These are phyloP conservation scores for Tirmania nivea DNA, from an alignment of 495 filamentous ascomycete genomes.

Conservation along the genomic window DNA sequence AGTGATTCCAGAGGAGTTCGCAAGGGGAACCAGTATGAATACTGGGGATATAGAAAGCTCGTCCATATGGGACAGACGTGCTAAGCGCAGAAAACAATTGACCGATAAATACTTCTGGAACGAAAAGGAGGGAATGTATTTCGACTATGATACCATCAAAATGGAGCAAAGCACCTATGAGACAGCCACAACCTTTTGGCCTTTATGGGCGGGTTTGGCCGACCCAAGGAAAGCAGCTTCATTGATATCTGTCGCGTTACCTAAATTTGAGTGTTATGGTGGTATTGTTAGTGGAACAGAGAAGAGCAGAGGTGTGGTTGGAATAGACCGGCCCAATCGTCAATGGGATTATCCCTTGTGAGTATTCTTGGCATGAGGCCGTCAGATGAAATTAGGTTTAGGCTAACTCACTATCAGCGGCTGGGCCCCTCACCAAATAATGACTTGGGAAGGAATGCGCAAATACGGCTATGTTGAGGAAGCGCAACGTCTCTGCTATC, in stretches of 20 bases:
- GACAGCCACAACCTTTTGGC: slow-evolving; percentile 81
- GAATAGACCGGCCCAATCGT: slow-evolving; percentile 65
- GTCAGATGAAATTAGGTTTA: not conserved
- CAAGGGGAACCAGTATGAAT: slow-evolving; percentile 25
- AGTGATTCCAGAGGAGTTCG: slow-evolving; percentile 57
- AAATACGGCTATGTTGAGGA: slow-evolving; percentile 81
- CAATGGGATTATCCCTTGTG: slow-evolving; percentile 93
- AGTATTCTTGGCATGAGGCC: slow-evolving; percentile 1
- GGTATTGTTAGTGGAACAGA: slow-evolving; percentile 80
- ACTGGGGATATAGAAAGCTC: slow-evolving; percentile 52
- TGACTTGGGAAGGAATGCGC: slow-evolving; percentile 80
- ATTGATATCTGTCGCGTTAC: slow-evolving; percentile 55
- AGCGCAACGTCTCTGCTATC: slow-evolving; percentile 69
- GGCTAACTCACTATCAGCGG: slow-evolving; percentile 25
- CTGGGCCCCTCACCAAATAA: slow-evolving; percentile 96
- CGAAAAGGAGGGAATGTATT: slow-evolving; percentile 77
- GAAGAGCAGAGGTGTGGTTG: slow-evolving; percentile 57
- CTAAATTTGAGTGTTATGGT: slow-evolving; percentile 65
- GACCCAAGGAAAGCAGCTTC: slow-evolving; percentile 54
- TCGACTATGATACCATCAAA: slow-evolving; percentile 79
- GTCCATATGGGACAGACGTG: slow-evolving; percentile 67
- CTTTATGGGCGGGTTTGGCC: slow-evolving; percentile 79
- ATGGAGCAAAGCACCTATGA: slow-evolving; percentile 60
- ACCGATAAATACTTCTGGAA: slow-evolving; percentile 88
- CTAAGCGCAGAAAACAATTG: slow-evolving; percentile 49